Evolutionary conservation across 768 basidiomycete genomes (phyloP).

Genomic region (Suillus subluteus): DNA sequence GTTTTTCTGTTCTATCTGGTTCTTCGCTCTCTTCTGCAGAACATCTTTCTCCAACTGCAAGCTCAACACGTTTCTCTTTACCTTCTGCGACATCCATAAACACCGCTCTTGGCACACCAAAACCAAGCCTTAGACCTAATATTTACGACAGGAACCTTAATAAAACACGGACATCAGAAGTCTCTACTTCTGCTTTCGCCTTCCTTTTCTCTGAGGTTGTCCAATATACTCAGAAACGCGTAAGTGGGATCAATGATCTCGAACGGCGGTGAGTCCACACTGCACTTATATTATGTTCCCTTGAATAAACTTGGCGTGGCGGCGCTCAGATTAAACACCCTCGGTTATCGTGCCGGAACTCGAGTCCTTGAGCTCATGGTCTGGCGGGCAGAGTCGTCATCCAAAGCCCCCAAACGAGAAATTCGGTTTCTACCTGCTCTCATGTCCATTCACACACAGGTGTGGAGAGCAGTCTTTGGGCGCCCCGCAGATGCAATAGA

Average conservation of each 20-base stretch:
- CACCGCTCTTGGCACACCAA: constrained; percentile 43
- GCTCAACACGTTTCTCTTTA: constrained; percentile 73
- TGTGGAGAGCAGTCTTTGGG: constrained; percentile 94
- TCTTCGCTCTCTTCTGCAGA: constrained; percentile 55
- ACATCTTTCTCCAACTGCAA: constrained; percentile 55
- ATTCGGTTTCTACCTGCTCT: constrained; percentile 88
- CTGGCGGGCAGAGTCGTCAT: constrained; percentile 76
- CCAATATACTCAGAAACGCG: constrained; percentile 95
- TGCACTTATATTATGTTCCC: neutral
- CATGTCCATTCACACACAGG: constrained; percentile 93
- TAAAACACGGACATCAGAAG: constrained; percentile 84
- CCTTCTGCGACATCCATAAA: constrained; percentile 55
- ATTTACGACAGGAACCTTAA: constrained; percentile 91
- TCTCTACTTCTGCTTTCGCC: constrained; percentile 80
- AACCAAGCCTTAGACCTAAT: constrained; percentile 55
- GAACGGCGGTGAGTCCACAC: constrained; percentile 73
- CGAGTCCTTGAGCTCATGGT: constrained; percentile 86
- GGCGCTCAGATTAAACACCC: constrained; percentile 74
- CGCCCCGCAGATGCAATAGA: constrained; percentile 94
- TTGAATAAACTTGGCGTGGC: neutral
- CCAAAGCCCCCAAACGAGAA: constrained; percentile 92
- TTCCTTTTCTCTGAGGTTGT: constrained; percentile 95
- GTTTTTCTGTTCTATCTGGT: constrained; percentile 69
- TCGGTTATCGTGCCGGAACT: constrained; percentile 91
- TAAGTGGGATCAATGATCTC: constrained; percentile 92